A percentile compares a stretch with the other conserved stretches of the same genome.
Evolutionary conservation across 2,329 filamentous ascomycete genomes (phyloP).

Genomic region (Neofusicoccum sp.): DNA sequence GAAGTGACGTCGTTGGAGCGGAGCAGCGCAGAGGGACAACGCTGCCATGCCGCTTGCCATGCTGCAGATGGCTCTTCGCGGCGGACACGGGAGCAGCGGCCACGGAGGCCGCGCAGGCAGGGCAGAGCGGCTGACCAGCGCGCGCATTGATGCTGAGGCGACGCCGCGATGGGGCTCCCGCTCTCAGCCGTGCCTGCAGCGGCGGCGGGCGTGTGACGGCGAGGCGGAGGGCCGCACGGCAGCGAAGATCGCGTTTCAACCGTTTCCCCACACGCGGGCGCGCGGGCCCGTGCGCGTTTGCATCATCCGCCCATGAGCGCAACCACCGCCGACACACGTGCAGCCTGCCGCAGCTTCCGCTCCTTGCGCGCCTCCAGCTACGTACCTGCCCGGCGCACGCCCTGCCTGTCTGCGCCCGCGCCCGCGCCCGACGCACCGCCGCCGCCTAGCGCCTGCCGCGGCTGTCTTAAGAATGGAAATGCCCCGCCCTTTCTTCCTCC

Average conservation of each 20-base stretch:
- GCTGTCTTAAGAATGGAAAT: too few species aligned
- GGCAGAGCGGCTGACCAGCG: background rate
- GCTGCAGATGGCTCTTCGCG: too few species aligned
- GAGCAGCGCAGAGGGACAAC: too few species aligned
- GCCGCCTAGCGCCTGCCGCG: too few species aligned
- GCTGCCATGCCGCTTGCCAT: too few species aligned
- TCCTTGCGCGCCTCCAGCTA: background rate
- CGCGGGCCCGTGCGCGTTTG: background rate
- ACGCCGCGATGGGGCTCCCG: background rate
- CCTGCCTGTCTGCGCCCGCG: too few species aligned
- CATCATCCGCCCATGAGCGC: background rate
- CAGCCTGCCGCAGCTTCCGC: background rate
- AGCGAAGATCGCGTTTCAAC: constrained; percentile 11
- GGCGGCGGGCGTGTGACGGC: background rate
- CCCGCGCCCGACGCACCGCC: too few species aligned
- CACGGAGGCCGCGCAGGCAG: too few species aligned
- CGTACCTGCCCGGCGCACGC: too few species aligned
- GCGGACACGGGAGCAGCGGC: too few species aligned
- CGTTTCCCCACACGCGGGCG: constrained; percentile 8
- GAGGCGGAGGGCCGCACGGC: background rate
- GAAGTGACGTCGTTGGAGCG: too few species aligned
- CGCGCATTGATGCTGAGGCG: background rate
- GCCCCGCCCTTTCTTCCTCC: background rate
- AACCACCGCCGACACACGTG: background rate
- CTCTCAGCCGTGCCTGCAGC: background rate